Evolutionary conservation across 306 rosid genomes (phyloP).

Genomic region (Quercus suber): DNA sequence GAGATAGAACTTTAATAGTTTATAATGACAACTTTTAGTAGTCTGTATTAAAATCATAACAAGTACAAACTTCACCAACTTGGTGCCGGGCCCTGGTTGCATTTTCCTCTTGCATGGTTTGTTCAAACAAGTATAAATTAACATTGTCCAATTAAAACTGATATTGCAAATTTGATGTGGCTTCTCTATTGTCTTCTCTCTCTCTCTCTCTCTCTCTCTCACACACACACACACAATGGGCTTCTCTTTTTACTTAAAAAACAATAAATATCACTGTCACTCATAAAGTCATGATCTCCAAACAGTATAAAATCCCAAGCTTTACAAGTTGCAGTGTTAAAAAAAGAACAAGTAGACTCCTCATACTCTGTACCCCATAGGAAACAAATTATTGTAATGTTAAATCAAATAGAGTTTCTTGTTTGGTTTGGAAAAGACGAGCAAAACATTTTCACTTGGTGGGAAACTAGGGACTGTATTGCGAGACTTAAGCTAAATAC

Average conservation of each 20-base stretch:
- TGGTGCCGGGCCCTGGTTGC: too few species aligned
- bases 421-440: not conserved
- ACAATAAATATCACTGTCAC: not conserved
- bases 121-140: not conserved
- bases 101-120: not conserved
- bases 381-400: too few species aligned
- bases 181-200: too few species aligned
- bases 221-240: not conserved
- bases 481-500: not conserved
- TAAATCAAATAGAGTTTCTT: too few species aligned
- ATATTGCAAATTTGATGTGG: too few species aligned
- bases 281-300: not conserved
- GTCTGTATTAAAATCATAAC: not conserved
- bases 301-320: not conserved
- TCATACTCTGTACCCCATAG: not conserved
- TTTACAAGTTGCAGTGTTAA: not conserved
- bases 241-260: not conserved
- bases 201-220: not conserved
- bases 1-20: too few species aligned
- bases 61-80: not conserved
- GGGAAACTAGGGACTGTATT: not conserved
- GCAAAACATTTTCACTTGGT: too few species aligned
- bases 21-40: not conserved
- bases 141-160: not conserved
- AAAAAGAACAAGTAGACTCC: not conserved